These are phyloP conservation scores for Penicillium dipodomyicola DNA, from an alignment of 495 filamentous ascomycete genomes.

Conservation along the genomic window DNA sequence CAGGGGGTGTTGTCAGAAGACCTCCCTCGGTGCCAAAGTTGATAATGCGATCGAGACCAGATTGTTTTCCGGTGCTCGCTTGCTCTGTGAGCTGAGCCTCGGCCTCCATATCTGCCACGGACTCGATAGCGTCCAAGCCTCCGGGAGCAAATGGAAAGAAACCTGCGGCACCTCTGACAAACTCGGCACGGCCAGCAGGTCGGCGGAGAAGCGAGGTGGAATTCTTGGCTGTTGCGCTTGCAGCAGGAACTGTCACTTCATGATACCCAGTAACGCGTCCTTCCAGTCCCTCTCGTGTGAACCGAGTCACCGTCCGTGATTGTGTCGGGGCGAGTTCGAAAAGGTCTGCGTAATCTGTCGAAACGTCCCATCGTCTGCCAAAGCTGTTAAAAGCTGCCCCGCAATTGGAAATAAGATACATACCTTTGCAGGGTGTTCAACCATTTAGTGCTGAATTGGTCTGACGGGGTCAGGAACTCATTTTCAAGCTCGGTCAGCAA, in stretches of 20 bases:
- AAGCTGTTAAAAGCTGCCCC: constrained; percentile 19
- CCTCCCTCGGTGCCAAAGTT: constrained; percentile 74
- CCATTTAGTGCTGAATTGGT: constrained; percentile 76
- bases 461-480: constrained; percentile 75
- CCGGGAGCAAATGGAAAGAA: constrained; percentile 97
- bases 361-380: constrained; percentile 72
- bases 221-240: constrained; percentile 90
- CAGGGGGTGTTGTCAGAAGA: constrained; percentile 78
- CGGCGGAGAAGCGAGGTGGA: constrained; percentile 88
- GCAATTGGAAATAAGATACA: constrained; percentile 13
- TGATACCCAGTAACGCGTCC: constrained; percentile 91
- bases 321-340: constrained; percentile 89
- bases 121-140: constrained; percentile 83
- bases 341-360: constrained; percentile 71
- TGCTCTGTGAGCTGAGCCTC: constrained; percentile 48
- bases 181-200: constrained; percentile 83
- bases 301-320: constrained; percentile 87
- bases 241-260: constrained; percentile 89
- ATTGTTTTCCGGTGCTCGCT: constrained; percentile 38
- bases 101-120: constrained; percentile 71
- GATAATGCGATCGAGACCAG: constrained; percentile 72
- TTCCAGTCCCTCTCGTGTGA: constrained; percentile 88
- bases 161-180: constrained; percentile 90
- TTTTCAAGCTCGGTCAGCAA: constrained; percentile 68
- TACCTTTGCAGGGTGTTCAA: constrained; percentile 82